These are phyloP conservation scores for Podospora tetraspora DNA, from an alignment of 495 filamentous ascomycete genomes.

Conservation along the genomic window DNA sequence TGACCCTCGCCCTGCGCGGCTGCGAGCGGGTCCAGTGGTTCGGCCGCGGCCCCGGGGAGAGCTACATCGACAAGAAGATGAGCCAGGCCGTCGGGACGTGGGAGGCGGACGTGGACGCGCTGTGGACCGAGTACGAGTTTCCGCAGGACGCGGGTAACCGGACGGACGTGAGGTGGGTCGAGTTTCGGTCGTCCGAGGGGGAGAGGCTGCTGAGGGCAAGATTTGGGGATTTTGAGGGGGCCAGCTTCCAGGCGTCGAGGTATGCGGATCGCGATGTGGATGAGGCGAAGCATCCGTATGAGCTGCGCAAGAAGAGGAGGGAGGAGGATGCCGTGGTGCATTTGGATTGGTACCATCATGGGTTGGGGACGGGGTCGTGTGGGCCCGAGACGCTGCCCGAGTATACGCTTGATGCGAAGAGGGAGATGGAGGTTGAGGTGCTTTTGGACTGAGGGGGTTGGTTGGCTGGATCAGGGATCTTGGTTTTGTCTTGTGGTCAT, in stretches of 20 bases:
- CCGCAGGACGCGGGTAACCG: constrained; percentile 63
- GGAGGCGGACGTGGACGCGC: constrained; percentile 34
- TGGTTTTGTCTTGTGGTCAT: not conserved
- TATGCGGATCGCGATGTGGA: constrained; percentile 53
- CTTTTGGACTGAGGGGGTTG: constrained; percentile 31
- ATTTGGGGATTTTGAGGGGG: constrained; percentile 38
- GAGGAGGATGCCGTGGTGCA: constrained; percentile 52
- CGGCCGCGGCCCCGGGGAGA: constrained; percentile 59
- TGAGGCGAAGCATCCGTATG: constrained; percentile 52
- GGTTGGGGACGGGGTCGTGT: constrained; percentile 48
- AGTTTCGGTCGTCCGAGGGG: constrained; percentile 32
- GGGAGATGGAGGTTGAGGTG: constrained; percentile 45
- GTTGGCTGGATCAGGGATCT: not conserved
- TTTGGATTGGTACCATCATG: constrained; percentile 56
- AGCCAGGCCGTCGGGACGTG: constrained; percentile 53
- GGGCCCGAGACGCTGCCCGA: constrained; percentile 47
- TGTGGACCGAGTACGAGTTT: constrained; percentile 57
- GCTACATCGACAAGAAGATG: constrained; percentile 57
- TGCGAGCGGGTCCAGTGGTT: constrained; percentile 51
- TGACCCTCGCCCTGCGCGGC: constrained; percentile 43
- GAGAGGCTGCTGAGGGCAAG: constrained; percentile 32
- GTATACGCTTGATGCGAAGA: constrained; percentile 43
- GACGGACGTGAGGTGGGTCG: constrained; percentile 57
- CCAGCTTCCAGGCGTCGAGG: constrained; percentile 49
- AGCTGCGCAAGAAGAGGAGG: constrained; percentile 43